Percentiles rank a stretch among this genome's conserved stretches.
Evolutionary conservation across 2,329 filamentous ascomycete genomes (phyloP).

Genomic region (Daldinia eschscholtzii): DNA sequence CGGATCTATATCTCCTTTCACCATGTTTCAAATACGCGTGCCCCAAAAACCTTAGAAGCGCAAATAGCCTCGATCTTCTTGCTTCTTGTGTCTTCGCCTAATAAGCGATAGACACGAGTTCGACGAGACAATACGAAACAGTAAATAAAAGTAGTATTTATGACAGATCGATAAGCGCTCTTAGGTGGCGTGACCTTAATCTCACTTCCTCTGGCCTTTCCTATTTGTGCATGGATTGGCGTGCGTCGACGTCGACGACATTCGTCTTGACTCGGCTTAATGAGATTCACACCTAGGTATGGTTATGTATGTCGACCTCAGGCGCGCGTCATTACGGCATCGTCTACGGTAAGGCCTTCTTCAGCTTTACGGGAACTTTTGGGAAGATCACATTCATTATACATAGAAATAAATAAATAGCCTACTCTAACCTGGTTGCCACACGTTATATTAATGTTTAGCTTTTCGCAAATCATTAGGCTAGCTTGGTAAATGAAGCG

Average conservation of each 20-base stretch:
- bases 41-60: slow-evolving; percentile 9
- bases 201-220: slow-evolving; percentile 13
- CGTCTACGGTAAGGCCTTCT: not conserved
- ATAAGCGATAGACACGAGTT: slow-evolving; percentile 23
- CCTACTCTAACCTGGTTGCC: slow-evolving; percentile 9
- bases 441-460: slow-evolving; percentile 14
- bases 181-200: slow-evolving; percentile 30
- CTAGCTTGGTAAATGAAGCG: slow-evolving; percentile 22
- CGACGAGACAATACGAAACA: slow-evolving; percentile 20
- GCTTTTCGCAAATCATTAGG: slow-evolving; percentile 13
- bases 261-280: slow-evolving; percentile 1
- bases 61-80: slow-evolving; percentile 8
- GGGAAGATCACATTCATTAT: slow-evolving; percentile 2
- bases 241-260: slow-evolving; percentile 14
- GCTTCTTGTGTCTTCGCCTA: slow-evolving; percentile 32
- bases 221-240: slow-evolving; percentile 9
- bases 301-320: slow-evolving; percentile 1
- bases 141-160: slow-evolving; percentile 30
- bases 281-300: not conserved
- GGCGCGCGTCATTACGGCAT: slow-evolving; percentile 7
- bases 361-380: not conserved
- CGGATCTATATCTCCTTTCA: slow-evolving; percentile 37
- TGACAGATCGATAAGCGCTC: slow-evolving; percentile 30
- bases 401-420: not conserved
- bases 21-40: slow-evolving; percentile 17